Evolutionary conservation across 352 stramenopile genomes (phyloP), one percentile per base, ranked within the genome.

Genomic region (Globisporangium polare): DNA sequence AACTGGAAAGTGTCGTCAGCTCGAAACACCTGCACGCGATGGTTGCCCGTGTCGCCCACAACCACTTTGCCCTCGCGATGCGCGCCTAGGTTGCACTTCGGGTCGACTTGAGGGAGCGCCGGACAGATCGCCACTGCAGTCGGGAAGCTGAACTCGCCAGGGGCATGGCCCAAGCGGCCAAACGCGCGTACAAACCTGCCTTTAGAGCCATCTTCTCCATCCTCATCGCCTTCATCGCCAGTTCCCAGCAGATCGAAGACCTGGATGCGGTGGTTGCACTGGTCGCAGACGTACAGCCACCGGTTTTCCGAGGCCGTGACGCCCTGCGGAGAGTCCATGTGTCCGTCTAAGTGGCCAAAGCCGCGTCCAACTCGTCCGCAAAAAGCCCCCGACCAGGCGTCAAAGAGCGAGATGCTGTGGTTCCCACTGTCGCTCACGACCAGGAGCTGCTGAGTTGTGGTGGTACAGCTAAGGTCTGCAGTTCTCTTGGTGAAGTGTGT

Each of bases 241-340:
- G 12, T 31, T 12, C 22, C 49, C 10, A 24, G 5, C 9, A 92
- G 39, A 41, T 87, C 71, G 29, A 87, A 90, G 1, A 85, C 55
- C 65, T 89, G 78, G 7, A 92, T 43, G 26, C 80, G 80, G 56
- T 92, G 82, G 53, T 92, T 92, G 42, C 69, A 70, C 31, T 92
- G 78, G 58, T 92, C 83, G 33, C 66, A 79, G 5, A 90, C 69
- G 37, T 73, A 90, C 13, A 90, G 58, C 49, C 68, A 60, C 15
- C 52, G 62, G 22, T 84, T 67, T 2, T 78, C 65, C 22, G 63
- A 73, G 24, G 90, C 71, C 3, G 73, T 68, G 26, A 90, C 29
- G 0, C 80, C 79, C 54, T 88, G 73, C 8, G 80, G 80, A 1
- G 80, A 86, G 52, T 92, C 66, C 0, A 90, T 64, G 31, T 70